Evolutionary conservation across 306 rosid genomes (phyloP), one percentile per base, ranked within the genome.

Genomic region (Senna tora): DNA sequence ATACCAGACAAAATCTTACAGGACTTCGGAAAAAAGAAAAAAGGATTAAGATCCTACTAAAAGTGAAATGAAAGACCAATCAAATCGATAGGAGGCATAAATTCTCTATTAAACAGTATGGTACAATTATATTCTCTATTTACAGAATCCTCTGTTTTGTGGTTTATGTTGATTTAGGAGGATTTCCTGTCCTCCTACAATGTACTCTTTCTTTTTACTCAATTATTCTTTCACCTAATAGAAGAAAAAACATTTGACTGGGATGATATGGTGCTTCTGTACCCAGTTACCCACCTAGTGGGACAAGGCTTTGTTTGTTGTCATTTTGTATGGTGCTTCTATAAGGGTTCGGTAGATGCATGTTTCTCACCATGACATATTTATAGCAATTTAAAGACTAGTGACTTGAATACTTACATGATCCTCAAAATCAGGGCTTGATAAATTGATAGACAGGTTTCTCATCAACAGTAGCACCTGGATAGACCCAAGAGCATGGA

Each of bases 401-500:
- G 57, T 67, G 64, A 19, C 49, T 70, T 3, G 53, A 69, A 80
- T 53, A 84, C 96, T 86, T 81, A 95, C 99, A 66, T 91, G 97
- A 76, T 91, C 92, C 85, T 91, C 96, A 51, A 95, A 95, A 53
- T 87, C 96, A 0, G 97, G 99, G 79, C 95, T 88, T 14, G 83
- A 65, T 77, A 95, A 84, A 83, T 95, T 95, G 82, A 89, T 86
- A 60, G 99, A 88, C 59, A 95, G 81, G 77, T 95, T 91, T 82
- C 99, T 88, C 97, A 91, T 91, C 90, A 95, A 83, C 70, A 95
- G 73, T 57, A 95, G 84, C 72, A 95, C 99, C 99, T 95, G 74
- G 8, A 84, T 11, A 53, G 62, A 69, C 61, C 41, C 54, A 83
- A 67, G 47, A 52, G 50, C 56, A 75, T 19, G 32, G 30, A 60